Conservation (phyloP, 768 basidiomycete genomes). For the Pulveroboletus sp. region DNA sequence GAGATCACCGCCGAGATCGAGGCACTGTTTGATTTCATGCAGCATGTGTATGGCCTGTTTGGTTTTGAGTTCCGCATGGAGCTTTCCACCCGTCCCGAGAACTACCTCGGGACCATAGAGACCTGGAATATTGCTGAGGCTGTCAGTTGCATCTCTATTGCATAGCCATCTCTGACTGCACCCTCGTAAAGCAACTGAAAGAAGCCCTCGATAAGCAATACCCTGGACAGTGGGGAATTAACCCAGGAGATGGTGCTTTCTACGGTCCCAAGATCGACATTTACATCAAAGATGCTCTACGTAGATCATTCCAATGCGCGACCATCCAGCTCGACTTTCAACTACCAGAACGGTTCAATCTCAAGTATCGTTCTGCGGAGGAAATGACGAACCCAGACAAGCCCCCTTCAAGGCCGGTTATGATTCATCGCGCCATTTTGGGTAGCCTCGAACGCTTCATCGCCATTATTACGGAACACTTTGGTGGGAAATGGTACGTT, state of each 20-base stretch:
- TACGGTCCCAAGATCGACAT: constrained; percentile 99
- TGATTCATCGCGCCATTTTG: constrained; percentile 95
- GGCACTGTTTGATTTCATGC: constrained; percentile 90
- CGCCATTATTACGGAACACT: constrained; percentile 95
- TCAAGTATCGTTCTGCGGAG: constrained; percentile 81
- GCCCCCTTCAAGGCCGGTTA: constrained; percentile 77
- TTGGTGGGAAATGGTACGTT: constrained; percentile 90
- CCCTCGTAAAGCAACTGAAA: constrained; percentile 62
- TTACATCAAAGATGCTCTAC: constrained; percentile 87
- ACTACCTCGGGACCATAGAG: constrained; percentile 82
- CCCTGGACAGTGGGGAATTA: constrained; percentile 86
- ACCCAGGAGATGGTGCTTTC: constrained; percentile 97
- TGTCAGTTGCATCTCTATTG: constrained; percentile 36
- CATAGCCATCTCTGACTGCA: constrained; percentile 3
- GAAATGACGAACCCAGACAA: constrained; percentile 47
- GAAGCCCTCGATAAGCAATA: constrained; percentile 80
- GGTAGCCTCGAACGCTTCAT: constrained; percentile 95
- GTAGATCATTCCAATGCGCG: constrained; percentile 94
- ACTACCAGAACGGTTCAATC: constrained; percentile 92
- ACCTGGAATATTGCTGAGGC: constrained; percentile 89
- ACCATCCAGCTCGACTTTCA: constrained; percentile 99
- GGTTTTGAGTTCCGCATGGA: constrained; percentile 94
- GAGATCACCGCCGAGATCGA: constrained; percentile 86
- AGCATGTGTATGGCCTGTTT: constrained; percentile 88
- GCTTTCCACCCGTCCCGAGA: constrained; percentile 93